These are phyloP conservation scores for Westerdykella ornata DNA, from an alignment of 2,329 filamentous ascomycete genomes.

Conservation along the genomic window DNA sequence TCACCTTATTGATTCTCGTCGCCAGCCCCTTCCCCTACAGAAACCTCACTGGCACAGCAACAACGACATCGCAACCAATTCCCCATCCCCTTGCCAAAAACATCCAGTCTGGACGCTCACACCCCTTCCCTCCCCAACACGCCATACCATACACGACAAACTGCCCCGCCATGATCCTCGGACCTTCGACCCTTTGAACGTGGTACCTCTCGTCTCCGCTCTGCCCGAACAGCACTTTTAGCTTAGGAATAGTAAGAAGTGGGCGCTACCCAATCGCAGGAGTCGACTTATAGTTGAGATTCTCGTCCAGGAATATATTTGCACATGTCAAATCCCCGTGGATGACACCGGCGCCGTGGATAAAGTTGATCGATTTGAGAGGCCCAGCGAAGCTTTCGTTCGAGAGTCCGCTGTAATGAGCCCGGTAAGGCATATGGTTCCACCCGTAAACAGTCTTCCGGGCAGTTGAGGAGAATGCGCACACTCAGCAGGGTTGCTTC, in stretches of 20 bases:
- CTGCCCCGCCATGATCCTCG: conserved; percentile 27
- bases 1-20: no score
- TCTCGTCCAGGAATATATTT: no score
- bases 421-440: no score
- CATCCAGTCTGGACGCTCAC: conserved; percentile 46
- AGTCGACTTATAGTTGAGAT: conserved; percentile 22
- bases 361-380: no score
- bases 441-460: no score
- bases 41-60: conserved; percentile 36
- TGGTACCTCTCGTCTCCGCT: conserved; percentile 19
- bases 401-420: no score
- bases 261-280: conserved; percentile 30
- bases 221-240: conserved; percentile 24
- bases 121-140: conserved; percentile 31
- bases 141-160: conserved; percentile 37
- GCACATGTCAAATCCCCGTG: no score
- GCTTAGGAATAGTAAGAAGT: conserved; percentile 19
- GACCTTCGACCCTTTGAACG: conserved; percentile 30
- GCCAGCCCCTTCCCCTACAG: conserved; percentile 14
- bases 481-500: no score
- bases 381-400: no score
- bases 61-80: conserved; percentile 45
- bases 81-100: conserved; percentile 49
- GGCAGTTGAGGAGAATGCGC: no score
- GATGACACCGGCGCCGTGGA: no score